phyloP scores from a whole-genome alignment of 176 grass and related monocot species.

The Bolboschoenus planiculmis region DNA sequence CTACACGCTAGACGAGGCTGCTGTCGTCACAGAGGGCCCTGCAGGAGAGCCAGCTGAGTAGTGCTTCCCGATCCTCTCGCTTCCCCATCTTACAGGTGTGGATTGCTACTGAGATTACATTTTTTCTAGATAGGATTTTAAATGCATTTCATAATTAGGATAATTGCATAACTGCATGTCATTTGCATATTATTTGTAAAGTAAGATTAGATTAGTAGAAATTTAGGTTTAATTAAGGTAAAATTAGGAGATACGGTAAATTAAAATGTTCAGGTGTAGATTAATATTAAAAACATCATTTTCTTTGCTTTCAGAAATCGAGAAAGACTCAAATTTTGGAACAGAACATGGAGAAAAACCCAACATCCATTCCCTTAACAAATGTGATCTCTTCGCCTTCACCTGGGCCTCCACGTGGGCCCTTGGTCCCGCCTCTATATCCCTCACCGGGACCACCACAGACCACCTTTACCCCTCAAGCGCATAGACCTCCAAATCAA shows the following conservation, averaged over 20 bases:
- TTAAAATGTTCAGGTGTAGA: too few species aligned
- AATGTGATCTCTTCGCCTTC: conserved; percentile 6
- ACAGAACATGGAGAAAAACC: not conserved
- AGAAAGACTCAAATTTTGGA: not conserved
- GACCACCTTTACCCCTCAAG: conserved; percentile 10
- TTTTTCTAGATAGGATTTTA: too few species aligned
- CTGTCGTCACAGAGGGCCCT: too few species aligned
- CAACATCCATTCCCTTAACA: conserved; percentile 8
- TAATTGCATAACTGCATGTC: too few species aligned
- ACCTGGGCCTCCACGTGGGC: not conserved
- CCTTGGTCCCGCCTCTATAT: not conserved
- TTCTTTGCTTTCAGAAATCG: not conserved
- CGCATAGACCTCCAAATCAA: conserved; percentile 8
- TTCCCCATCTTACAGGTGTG: too few species aligned
- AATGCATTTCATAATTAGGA: too few species aligned
- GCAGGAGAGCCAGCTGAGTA: too few species aligned
- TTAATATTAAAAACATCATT: not conserved
- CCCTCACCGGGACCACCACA: not conserved
- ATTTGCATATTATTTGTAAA: too few species aligned
- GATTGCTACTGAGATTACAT: too few species aligned
- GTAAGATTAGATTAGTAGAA: too few species aligned
- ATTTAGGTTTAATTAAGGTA: not conserved
- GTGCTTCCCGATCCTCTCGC: too few species aligned
- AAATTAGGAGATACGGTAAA: not conserved
- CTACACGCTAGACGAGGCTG: too few species aligned